Evolutionary conservation across 148 eudicot genomes (phyloP), one percentile per base, ranked within the genome.

Genomic region (Vaccinium darrowii): DNA sequence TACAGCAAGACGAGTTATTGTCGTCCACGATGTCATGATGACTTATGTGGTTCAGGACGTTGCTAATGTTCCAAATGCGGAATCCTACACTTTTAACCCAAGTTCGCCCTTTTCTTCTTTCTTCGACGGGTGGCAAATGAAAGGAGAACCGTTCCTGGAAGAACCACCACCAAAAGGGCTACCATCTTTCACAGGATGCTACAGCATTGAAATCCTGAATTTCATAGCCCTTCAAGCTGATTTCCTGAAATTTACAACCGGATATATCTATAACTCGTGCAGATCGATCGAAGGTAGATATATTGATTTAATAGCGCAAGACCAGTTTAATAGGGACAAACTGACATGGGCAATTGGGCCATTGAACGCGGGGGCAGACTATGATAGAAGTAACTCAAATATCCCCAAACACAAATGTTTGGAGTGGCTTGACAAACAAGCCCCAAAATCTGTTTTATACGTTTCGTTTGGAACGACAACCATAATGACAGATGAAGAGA

Each of bases 251-350:
- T 81, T 84, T 30, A 56, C 74, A 15, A 84, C 90, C 0, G 92
- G 90, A 30, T 84, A 79, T 36, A 81, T 91, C 4, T 84, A 86
- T 58, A 91, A 88, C 85, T 83, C 91, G 0, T 56, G 85, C 78
- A 84, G 81, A 52, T 63, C 63, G 27, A 83, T 91, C 1, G 91
- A 91, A 83, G 85, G 80, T 9, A 43, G 53, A 49, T 90, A 69
- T 80, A 21, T 90, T 39, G 85, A 90, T 53, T 81, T 90, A 3
- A 84, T 88, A 4, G 27, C n/a, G 9, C 83, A 83, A 19, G 81
- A 81, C 19, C 82, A 88, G 25, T 25, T 69, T 27, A 69, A 69
- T 27, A 69, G 16, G 27, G 33, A 16, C 75, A 83, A 60, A 69
- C 83, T 80, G 65, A 60, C 9, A 33, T 90, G 82, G 65, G 91